phyloP scores from a whole-genome alignment of 164 flowering plant genomes.

The Warburgia ugandensis region DNA sequence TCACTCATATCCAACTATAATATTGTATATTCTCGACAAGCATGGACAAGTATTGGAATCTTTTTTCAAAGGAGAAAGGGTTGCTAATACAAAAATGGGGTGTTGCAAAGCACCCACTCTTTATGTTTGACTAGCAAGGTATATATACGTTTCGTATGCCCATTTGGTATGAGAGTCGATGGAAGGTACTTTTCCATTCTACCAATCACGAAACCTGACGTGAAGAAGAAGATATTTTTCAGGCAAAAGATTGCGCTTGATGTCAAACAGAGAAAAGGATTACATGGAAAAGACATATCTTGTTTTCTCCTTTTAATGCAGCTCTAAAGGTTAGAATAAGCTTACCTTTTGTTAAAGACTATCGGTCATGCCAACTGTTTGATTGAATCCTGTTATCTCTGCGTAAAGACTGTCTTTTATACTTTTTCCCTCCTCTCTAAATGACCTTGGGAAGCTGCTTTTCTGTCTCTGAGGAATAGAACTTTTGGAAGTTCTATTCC shows the following conservation, averaged over 20 bases:
- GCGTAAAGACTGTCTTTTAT: constrained; percentile 7
- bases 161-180: too few species aligned
- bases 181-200: too few species aligned
- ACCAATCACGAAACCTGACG: too few species aligned
- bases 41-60: too few species aligned
- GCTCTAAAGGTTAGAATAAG: constrained; percentile 30
- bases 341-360: constrained; percentile 23
- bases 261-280: constrained; percentile 10
- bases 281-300: constrained; percentile 29
- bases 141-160: too few species aligned
- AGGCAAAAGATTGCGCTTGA: constrained; percentile 12
- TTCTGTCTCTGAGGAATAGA: constrained; percentile 1
- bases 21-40: too few species aligned
- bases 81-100: too few species aligned
- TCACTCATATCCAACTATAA: too few species aligned
- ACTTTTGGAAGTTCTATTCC: neutral
- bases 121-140: too few species aligned
- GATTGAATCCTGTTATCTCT: constrained; percentile 17
- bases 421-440: neutral
- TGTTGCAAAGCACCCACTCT: too few species aligned
- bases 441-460: constrained; percentile 13
- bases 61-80: too few species aligned
- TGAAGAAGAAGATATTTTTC: constrained; percentile 19
- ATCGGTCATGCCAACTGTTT: constrained; percentile 28
- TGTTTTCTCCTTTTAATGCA: constrained; percentile 60